A percentile compares a stretch with the other conserved stretches of the same genome.
Evolutionary conservation across 2,329 filamentous ascomycete species (phyloP).

Genomic region (Bisporella sp.): DNA sequence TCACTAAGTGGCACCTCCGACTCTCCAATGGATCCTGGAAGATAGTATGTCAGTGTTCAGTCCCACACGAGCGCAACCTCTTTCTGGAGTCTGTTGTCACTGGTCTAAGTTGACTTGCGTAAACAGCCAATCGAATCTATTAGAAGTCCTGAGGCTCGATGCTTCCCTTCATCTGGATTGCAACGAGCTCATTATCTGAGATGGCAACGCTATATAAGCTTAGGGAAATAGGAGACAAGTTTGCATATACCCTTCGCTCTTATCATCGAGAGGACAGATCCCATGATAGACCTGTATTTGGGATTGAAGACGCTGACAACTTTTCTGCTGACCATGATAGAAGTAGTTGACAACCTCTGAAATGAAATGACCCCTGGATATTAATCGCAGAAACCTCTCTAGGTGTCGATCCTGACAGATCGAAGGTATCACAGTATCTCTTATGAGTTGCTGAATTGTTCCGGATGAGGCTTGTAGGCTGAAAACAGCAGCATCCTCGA

Average conservation of each 20-base stretch:
- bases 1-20: constrained; percentile 11
- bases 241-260: constrained; percentile 26
- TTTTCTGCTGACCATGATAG: constrained; percentile 55
- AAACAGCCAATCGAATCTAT: constrained; percentile 68
- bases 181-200: constrained; percentile 55
- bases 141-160: constrained; percentile 53
- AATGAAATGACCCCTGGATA: constrained; percentile 52
- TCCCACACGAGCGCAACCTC: neutral
- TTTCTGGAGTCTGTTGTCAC: constrained; percentile 3
- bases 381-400: constrained; percentile 49
- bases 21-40: constrained; percentile 18
- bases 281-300: constrained; percentile 50
- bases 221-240: constrained; percentile 56
- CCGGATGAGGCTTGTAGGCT: constrained; percentile 58
- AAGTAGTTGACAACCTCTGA: constrained; percentile 57
- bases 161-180: constrained; percentile 60
- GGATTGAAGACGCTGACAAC: constrained; percentile 61
- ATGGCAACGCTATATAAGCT: constrained; percentile 60
- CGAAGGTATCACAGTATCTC: constrained; percentile 51
- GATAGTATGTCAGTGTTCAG: constrained; percentile 19
- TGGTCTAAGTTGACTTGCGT: constrained; percentile 29
- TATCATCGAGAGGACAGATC: constrained; percentile 29
- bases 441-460: constrained; percentile 51
- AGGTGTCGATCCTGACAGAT: constrained; percentile 56
- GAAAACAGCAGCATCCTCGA: constrained; percentile 29